These are phyloP conservation scores for Petunia hybrid DNA, from an alignment of 305 asterid species.

Conservation along the genomic window DNA sequence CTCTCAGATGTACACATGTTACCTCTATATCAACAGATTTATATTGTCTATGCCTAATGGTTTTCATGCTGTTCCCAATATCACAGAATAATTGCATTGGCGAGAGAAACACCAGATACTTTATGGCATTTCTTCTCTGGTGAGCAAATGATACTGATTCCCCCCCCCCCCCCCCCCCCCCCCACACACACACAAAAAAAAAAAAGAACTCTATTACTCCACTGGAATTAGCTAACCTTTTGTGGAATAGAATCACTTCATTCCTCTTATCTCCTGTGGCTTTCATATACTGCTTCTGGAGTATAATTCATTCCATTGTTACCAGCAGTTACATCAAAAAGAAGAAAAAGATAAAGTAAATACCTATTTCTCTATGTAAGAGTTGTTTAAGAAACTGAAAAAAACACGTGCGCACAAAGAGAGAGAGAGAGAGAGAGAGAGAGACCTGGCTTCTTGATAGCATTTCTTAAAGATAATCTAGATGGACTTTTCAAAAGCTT, in stretches of 20 bases:
- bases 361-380: background rate
- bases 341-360: background rate
- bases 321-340: background rate
- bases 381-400: background rate
- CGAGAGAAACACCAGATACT: constrained; percentile 92
- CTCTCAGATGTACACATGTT: constrained; percentile 26
- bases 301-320: background rate
- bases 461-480: background rate
- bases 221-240: constrained; percentile 4
- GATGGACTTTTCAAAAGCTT: background rate
- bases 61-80: constrained; percentile 36
- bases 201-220: background rate
- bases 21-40: constrained; percentile 32
- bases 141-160: constrained; percentile 51
- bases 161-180: no score
- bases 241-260: background rate
- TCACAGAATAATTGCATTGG: constrained; percentile 97
- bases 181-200: no score
- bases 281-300: no score
- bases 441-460: background rate
- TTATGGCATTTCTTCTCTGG: constrained; percentile 95
- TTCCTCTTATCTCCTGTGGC: no score
- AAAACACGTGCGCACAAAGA: background rate
- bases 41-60: constrained; percentile 20
- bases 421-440: background rate